Conservation (phyloP, 257 asterid genomes). For the Nicotiana undulata region DNA sequence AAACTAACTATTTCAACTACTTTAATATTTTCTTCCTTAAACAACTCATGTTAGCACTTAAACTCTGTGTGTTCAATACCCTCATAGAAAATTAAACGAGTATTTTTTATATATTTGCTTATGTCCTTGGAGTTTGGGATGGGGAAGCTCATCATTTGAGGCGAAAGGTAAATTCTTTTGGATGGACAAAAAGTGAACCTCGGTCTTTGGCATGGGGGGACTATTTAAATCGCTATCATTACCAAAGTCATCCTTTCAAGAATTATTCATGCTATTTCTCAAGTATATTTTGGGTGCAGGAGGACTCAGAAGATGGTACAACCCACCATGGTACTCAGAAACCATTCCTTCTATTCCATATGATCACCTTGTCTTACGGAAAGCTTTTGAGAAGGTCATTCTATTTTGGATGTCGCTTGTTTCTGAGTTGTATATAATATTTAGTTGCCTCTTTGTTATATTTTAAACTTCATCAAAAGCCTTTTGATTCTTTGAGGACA, state of each 20-base stretch:
- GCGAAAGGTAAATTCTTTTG: background rate
- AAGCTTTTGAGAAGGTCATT: conserved; percentile 91
- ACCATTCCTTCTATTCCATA: conserved; percentile 71
- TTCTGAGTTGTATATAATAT: background rate
- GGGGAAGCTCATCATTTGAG: background rate
- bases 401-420: conserved; percentile 1
- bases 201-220: background rate
- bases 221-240: background rate
- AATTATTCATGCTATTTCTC: background rate
- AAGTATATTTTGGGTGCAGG: conserved; percentile 41
- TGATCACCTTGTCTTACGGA: conserved; percentile 65
- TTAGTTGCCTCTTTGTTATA: background rate
- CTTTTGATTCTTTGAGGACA: background rate
- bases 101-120: background rate
- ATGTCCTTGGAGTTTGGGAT: background rate
- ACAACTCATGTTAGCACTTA: background rate
- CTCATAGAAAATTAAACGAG: background rate
- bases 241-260: background rate
- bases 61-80: background rate
- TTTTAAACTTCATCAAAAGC: background rate
- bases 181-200: background rate
- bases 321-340: conserved; percentile 86
- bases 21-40: background rate
- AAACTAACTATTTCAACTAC: background rate
- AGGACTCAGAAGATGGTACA: conserved; percentile 87